phyloP scores from a whole-genome alignment of 805 yeast genomes.

The Pichia sporocuriosa region DNA sequence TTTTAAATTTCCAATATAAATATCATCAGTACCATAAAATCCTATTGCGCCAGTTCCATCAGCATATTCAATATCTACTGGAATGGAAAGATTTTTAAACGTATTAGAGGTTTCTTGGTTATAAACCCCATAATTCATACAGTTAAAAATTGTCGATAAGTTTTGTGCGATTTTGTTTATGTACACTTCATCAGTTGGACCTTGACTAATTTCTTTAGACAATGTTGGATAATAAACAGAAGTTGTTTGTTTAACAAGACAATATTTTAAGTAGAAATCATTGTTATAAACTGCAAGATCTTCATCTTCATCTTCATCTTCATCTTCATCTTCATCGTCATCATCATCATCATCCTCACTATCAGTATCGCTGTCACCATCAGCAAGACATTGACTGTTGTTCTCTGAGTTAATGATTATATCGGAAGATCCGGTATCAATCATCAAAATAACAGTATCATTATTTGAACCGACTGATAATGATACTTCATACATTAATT shows the following conservation, averaged over 20 bases:
- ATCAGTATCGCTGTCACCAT: neutral
- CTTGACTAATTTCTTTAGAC: neutral
- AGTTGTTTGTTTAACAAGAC: neutral
- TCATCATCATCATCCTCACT: neutral
- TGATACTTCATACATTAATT: slow-evolving; percentile 30
- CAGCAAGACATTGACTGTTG: slow-evolving; percentile 5
- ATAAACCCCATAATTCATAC: slow-evolving; percentile 37
- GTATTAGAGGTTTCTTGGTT: slow-evolving; percentile 31
- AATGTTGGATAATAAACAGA: neutral
- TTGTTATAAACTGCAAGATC: no score
- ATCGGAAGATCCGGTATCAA: slow-evolving; percentile 68
- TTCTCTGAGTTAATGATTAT: slow-evolving; percentile 44
- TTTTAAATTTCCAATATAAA: slow-evolving; percentile 40
- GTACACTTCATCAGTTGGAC: neutral
- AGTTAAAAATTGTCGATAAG: slow-evolving; percentile 14
- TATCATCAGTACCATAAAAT: slow-evolving; percentile 49
- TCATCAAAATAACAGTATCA: slow-evolving; percentile 41
- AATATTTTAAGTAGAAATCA: no score
- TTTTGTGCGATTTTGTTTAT: neutral
- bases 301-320: neutral
- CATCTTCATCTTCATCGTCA: neutral
- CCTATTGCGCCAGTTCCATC: slow-evolving; percentile 39
- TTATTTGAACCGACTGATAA: slow-evolving; percentile 47
- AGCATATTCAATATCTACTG: slow-evolving; percentile 35
- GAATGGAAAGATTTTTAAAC: slow-evolving; percentile 29